phyloP scores from a whole-genome alignment of 768 basidiomycete genomes.

The Coprinopsis cinerea region DNA sequence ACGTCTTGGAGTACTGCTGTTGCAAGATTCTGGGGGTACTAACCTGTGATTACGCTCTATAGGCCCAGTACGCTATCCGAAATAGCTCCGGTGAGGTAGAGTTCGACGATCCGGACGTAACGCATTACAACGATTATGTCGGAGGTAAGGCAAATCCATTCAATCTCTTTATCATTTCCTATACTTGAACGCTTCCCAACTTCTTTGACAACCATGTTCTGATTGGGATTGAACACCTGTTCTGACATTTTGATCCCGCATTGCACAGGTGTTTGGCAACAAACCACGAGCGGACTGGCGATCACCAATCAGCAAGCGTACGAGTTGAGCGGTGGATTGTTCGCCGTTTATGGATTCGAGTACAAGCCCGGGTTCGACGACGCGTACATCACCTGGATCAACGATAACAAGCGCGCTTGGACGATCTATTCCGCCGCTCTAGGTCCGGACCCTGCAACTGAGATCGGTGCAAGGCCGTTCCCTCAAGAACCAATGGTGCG shows the following conservation, averaged over 20 bases:
- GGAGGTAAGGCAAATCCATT: slow-evolving; percentile 52
- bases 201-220: no score
- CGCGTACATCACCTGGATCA: slow-evolving; percentile 68
- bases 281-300: background rate
- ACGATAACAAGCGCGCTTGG: slow-evolving; percentile 49
- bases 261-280: slow-evolving; percentile 1
- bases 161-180: no score
- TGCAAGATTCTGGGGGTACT: no score
- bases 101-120: slow-evolving; percentile 41
- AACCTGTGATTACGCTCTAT: slow-evolving; percentile 8
- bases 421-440: slow-evolving; percentile 47
- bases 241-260: no score
- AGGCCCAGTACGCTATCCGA: slow-evolving; percentile 44
- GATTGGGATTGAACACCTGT: no score
- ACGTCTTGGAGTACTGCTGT: slow-evolving; percentile 11
- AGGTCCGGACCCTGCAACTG: slow-evolving; percentile 39
- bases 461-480: slow-evolving; percentile 51
- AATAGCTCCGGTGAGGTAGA: slow-evolving; percentile 36
- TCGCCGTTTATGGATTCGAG: slow-evolving; percentile 39
- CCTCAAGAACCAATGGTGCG: slow-evolving; percentile 63
- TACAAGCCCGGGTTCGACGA: slow-evolving; percentile 48
- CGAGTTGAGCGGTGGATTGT: slow-evolving; percentile 29
- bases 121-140: slow-evolving; percentile 47
- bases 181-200: no score
- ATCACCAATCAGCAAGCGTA: slow-evolving; percentile 61